Evolutionary conservation across 2,329 filamentous ascomycete species (phyloP), one percentile per base, ranked within the genome.

Genomic region (Fusarium succisae): DNA sequence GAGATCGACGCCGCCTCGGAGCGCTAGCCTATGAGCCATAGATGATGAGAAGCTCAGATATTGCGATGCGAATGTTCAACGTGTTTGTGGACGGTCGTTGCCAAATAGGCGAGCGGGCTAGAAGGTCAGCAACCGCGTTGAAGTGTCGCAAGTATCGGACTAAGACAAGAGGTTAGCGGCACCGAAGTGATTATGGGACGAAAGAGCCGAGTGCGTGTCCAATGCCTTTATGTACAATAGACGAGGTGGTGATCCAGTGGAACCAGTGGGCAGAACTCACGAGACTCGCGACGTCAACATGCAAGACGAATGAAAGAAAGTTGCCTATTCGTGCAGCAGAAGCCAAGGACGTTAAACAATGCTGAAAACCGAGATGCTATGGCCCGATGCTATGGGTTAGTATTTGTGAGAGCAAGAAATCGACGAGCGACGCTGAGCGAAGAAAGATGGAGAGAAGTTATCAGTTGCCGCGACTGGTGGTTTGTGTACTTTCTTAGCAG

Each of bases 1-100:
- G 81, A 90, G 85, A 76, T 91, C 88, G 79, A 87, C 79, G 78
- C 81, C 83, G 70, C 87, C 87, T 81, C 85, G 87, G 68, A 83
- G 73, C 72, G 83, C 84, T 79, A 88, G 81, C 80, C 84, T 83
- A 79, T 87, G 85, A 70, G 86, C 83, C 86, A 88, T 88, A 70
- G 67, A 64, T 61, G 56, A 45, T 32, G 39, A 53, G 43, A 35
- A 63, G 43, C 44, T 55, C 56, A 39, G 54, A 39, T 67, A 53
- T 50, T 47, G 50, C 26, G 30, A 51, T 37, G 41, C 53, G 47
- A 47, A 53, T 18, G 39, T 32, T 67, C 59, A 57, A 24, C 35
- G 41, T 37, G 47, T 64, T 58, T 43, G 54, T 38, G 54, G 59
- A 35, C 43, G 47, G 54, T 63, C 43, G 64, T 51, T 41, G 61